These are phyloP conservation scores for Microbotryomycetes sp. DNA, from an alignment of 1,284 basidiomycete genomes.

Conservation along the genomic window DNA sequence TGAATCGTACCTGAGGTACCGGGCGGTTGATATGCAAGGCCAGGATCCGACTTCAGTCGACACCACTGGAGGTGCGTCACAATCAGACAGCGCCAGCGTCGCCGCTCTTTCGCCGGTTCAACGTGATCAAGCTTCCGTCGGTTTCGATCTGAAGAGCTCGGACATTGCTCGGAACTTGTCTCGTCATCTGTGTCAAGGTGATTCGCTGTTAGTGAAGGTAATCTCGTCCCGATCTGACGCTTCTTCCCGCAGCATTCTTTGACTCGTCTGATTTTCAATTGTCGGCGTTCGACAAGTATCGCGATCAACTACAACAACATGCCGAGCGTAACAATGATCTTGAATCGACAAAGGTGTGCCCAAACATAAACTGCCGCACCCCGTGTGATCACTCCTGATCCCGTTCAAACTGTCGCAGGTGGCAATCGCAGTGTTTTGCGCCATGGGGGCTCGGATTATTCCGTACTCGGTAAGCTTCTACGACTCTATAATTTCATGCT, in stretches of 20 bases:
- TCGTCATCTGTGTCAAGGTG: slow-evolving; percentile 14
- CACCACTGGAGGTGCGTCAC: not conserved
- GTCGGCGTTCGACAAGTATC: slow-evolving; percentile 13
- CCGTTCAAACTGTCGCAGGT: slow-evolving; percentile 5
- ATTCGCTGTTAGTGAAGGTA: not conserved
- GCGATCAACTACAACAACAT: not conserved
- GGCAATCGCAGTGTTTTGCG: slow-evolving; percentile 17
- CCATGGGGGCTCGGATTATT: slow-evolving; percentile 19
- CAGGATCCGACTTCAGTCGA: not conserved
- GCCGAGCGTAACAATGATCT: not conserved
- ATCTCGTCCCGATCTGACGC: too few species aligned
- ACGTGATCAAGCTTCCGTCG: not conserved
- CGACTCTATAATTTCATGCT: not conserved
- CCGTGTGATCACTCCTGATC: slow-evolving; percentile 4
- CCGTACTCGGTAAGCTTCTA: slow-evolving; percentile 19
- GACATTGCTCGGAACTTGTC: slow-evolving; percentile 13
- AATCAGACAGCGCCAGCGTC: not conserved
- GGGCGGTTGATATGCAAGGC: not conserved
- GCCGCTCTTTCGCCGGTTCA: not conserved
- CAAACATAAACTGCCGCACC: not conserved
- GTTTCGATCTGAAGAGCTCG: slow-evolving; percentile 14
- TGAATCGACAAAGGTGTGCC: not conserved
- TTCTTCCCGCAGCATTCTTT: slow-evolving; percentile 18
- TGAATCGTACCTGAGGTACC: not conserved
- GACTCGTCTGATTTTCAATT: slow-evolving; percentile 24